Evolutionary conservation across 164 flowering plant genomes (phyloP), one percentile per base, ranked within the genome.

Genomic region (Sedum album): DNA sequence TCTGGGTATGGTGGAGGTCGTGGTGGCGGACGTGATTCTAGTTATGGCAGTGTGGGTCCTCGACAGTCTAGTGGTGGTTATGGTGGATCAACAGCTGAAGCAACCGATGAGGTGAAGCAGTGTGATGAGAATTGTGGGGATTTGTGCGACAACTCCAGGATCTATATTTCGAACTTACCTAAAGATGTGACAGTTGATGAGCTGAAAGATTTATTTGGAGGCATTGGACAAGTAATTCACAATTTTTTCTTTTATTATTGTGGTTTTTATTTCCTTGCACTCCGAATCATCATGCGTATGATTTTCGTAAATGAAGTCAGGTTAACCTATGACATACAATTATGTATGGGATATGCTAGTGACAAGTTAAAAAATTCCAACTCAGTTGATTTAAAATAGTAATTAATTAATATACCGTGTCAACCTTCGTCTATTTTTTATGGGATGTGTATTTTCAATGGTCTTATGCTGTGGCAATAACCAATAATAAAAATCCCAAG

Each of bases 121-220:
- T 93, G 98, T 71, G 99, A 95, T 79, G 97, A 80, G 42, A 85
- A 84, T 49, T 95, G 99, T 76, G 89, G 74, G 7, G 97, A 93
- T 9, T 23, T 85, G 20, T 95, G 99, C 78, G 97, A 90, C 75
- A 95, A 95, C 68, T 66, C 93, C 25, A 82, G 99, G 76, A 95
- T 95, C 68, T 95, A 92, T 73, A 90, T 95, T 35, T 92, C 99
- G 17, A 95, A 95, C 78, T 78, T 95, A 85, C 99, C 98, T 20
- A 88, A 90, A 6, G 95, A 95, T 85, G 95, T 89, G 44, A 88
- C 97, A 17, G 65, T 67, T 26, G 99, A 95, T 2, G 99, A 95
- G 76, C 78, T 95, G 46, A 78, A 71, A 75, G 93, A 92, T 5
- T 91, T 92, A 73, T 95, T 95, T 80, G 97, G 93, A 67, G 96